phyloP scores from a whole-genome alignment of 257 asterid species.

The Eucommia ulmoides region DNA sequence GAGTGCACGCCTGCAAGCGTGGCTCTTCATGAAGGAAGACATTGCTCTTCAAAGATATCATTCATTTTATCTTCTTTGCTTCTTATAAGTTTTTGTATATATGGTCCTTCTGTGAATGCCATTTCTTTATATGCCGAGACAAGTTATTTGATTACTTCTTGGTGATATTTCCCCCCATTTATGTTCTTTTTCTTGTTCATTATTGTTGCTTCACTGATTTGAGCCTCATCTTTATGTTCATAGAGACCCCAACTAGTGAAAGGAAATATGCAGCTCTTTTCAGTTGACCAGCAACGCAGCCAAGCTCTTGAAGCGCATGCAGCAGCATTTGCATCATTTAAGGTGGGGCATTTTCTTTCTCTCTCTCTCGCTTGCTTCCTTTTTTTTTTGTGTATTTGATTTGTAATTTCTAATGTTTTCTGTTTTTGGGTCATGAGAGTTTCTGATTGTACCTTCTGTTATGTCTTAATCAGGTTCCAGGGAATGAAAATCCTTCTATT shows the following conservation, averaged over 20 bases:
- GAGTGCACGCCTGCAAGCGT: too few species aligned
- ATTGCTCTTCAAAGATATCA: too few species aligned
- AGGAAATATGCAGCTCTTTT: conserved; percentile 91
- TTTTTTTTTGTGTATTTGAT: background rate
- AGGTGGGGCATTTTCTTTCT: too few species aligned
- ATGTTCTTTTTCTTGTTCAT: too few species aligned
- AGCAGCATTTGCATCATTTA: conserved; percentile 81
- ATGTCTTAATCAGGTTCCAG: conserved; percentile 47
- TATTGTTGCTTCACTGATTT: too few species aligned
- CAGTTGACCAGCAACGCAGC: conserved; percentile 95
- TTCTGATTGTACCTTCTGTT: conserved; percentile 3
- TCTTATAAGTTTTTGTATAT: too few species aligned
- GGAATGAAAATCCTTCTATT: conserved; percentile 87
- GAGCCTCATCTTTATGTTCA: conserved; percentile 15
- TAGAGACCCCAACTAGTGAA: conserved; percentile 95
- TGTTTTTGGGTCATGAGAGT: conserved; percentile 3
- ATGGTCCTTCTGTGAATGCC: too few species aligned
- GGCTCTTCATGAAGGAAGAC: too few species aligned
- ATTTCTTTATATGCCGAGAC: too few species aligned
- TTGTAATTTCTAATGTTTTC: conserved; percentile 6
- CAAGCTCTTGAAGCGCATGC: conserved; percentile 99
- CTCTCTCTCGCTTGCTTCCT: background rate
- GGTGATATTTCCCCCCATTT: too few species aligned
- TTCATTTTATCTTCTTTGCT: too few species aligned
- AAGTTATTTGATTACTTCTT: too few species aligned